These are phyloP conservation scores for Phaeomoniella chlamydospora DNA, from an alignment of 2,329 filamentous ascomycete species.

Conservation along the genomic window DNA sequence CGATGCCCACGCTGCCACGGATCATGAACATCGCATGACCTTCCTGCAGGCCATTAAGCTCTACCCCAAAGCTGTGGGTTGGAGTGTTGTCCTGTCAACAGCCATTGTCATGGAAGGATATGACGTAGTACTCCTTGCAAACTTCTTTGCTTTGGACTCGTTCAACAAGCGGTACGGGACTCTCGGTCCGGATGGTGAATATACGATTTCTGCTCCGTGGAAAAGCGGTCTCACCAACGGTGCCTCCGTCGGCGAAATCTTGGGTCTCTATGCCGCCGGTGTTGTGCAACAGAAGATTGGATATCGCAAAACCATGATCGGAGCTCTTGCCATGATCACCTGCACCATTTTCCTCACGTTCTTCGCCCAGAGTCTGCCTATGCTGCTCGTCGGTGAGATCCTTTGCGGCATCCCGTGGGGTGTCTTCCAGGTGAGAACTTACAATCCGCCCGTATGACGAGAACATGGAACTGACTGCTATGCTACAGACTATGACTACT, in stretches of 20 bases:
- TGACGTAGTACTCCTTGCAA: slow-evolving; percentile 3
- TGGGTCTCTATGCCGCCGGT: slow-evolving; percentile 12
- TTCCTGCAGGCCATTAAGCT: background rate
- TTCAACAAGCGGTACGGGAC: slow-evolving; percentile 10
- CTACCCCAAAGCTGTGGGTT: slow-evolving; percentile 1
- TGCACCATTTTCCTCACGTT: slow-evolving; percentile 22
- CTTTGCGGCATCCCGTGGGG: slow-evolving; percentile 25
- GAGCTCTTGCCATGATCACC: slow-evolving; percentile 11
- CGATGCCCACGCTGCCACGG: background rate
- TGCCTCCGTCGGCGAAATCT: slow-evolving; percentile 8
- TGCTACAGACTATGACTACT: slow-evolving; percentile 17
- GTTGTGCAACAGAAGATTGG: slow-evolving; percentile 6
- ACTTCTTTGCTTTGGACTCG: slow-evolving; percentile 10
- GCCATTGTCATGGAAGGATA: slow-evolving; percentile 14
- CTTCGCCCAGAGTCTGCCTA: slow-evolving; percentile 20
- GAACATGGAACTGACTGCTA: slow-evolving; percentile 36
- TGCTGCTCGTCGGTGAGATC: slow-evolving; percentile 20
- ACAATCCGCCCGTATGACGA: too few relatives aligned
- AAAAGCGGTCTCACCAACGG: slow-evolving; percentile 27
- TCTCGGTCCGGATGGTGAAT: slow-evolving; percentile 6
- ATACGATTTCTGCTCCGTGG: slow-evolving; percentile 18
- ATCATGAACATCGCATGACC: background rate
- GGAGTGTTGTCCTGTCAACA: slow-evolving; percentile 3
- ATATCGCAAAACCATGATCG: slow-evolving; percentile 15
- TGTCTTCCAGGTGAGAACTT: slow-evolving; percentile 15